phyloP scores from a whole-genome alignment of 768 basidiomycete genomes.

The Solioccasus polychromus region DNA sequence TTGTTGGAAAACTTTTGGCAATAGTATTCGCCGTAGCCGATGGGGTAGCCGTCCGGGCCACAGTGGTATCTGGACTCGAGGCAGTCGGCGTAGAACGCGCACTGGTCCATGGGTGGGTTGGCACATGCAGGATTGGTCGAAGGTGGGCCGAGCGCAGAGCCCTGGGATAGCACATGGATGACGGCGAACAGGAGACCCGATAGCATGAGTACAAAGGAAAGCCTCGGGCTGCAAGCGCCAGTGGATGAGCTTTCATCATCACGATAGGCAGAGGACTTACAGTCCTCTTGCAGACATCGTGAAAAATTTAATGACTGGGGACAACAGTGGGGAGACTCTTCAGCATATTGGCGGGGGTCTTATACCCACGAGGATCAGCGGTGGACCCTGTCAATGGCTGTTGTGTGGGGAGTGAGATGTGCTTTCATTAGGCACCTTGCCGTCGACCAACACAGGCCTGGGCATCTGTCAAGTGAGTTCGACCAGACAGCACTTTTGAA shows the following conservation, averaged over 20 bases:
- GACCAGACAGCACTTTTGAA: too few relatives aligned
- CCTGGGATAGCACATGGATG: background rate
- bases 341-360: too few relatives aligned
- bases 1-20: conserved; percentile 39
- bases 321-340: too few relatives aligned
- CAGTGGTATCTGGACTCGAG: conserved; percentile 46
- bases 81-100: conserved; percentile 44
- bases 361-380: too few relatives aligned
- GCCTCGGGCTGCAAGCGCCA: too few relatives aligned
- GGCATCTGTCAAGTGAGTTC: too few relatives aligned
- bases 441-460: too few relatives aligned
- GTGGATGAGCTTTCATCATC: background rate
- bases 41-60: conserved; percentile 41
- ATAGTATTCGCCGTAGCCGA: conserved; percentile 39
- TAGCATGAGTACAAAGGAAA: background rate
- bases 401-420: too few relatives aligned
- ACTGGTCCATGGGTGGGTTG: conserved; percentile 37
- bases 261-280: background rate
- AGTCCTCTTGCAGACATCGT: background rate
- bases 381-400: too few relatives aligned
- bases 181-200: background rate
- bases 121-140: conserved; percentile 17
- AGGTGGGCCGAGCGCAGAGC: conserved; percentile 6
- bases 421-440: too few relatives aligned
- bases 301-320: background rate